Base-by-base conservation (phyloP, 768 basidiomycete genomes). In the Lentinula raphanica region DNA sequence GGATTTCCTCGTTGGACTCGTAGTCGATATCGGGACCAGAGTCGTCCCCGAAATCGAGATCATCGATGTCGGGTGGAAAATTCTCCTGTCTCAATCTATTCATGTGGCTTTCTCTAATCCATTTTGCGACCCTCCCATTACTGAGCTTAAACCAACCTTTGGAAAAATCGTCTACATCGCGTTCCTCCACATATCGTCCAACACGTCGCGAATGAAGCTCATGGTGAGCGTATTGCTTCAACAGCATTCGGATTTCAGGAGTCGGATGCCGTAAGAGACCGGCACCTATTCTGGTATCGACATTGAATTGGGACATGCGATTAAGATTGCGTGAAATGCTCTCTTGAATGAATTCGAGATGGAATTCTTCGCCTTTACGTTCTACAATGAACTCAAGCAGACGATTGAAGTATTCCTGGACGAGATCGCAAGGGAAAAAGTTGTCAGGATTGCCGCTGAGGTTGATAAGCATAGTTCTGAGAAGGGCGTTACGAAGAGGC, bases 281-380 rank as follows among this genome's bases (percentile, higher is more conserved):
- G 13, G 25, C 19, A 9, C 44, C 25, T 3, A 5, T 21, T 3
- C 44, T n/a, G 5, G 25, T 4, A 13, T 19, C 13, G 15, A 21
- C 3, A 5, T 45, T 45, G 8, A 23, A 2, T 23, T 19, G 19
- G 6, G 44, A n/a, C n/a, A 45, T 11, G 8, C 15, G 38, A 31
- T 63, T 56, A 6, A 67, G 45, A 49, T 67, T 65, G 19, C 58
- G 64, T 1, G 64, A 57, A 6, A 68, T 59, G 9, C 65, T 63
- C 23, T 66, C 36, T 19, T 71, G 61, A 23, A 69, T 65, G 29
- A 60, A 63, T 0, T 13, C 3, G 21, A 36, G 48, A 11, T 63
- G 58, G 32, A 60, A 65, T 15, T 64, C 61, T 5, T 35, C 31
- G 5, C 42, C 61, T 25, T 59, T 62, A 8, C 38, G 64, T 62